A percentile compares a stretch with the other conserved stretches of the same genome.
Evolutionary conservation across 345 rosid species (phyloP).

Genomic region (Arabidopsis suecica): DNA sequence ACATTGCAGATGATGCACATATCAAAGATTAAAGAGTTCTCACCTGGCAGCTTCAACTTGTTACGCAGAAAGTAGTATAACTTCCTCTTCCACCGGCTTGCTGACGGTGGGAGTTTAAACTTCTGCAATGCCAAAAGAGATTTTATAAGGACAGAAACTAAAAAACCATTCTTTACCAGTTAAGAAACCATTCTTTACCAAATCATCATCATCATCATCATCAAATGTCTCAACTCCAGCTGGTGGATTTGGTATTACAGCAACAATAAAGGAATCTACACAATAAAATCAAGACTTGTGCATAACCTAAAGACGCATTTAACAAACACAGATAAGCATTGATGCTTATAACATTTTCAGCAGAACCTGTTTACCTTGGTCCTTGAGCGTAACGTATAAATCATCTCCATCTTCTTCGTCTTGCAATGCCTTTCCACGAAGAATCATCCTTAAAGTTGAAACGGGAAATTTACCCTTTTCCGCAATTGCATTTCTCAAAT

Average conservation of each 20-base stretch:
- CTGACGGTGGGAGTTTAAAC: conserved; percentile 76
- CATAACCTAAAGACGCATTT: not conserved
- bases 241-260: conserved; percentile 80
- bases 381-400: conserved; percentile 51
- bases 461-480: conserved; percentile 55
- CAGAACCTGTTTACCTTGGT: conserved; percentile 52
- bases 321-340: not conserved
- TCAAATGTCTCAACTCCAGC: conserved; percentile 55
- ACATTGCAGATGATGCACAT: not conserved
- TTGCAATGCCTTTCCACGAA: conserved; percentile 66
- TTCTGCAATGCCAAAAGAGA: conserved; percentile 49
- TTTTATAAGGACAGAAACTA: not conserved
- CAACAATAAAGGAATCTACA: conserved; percentile 73
- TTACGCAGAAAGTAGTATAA: conserved; percentile 63
- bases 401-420: conserved; percentile 70
- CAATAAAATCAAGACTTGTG: conserved; percentile 1
- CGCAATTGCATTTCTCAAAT: conserved; percentile 71
- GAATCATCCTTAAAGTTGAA: conserved; percentile 68
- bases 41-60: conserved; percentile 80
- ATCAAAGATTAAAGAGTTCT: conserved; percentile 34
- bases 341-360: not conserved
- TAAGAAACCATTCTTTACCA: conserved; percentile 48
- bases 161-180: not conserved
- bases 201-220: conserved; percentile 59
- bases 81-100: conserved; percentile 76